A percentile compares a stretch with the other conserved stretches of the same genome.
These are phyloP conservation scores for Trichoderma asperellum DNA, from an alignment of 2,329 filamentous ascomycete species.

Conservation along the genomic window DNA sequence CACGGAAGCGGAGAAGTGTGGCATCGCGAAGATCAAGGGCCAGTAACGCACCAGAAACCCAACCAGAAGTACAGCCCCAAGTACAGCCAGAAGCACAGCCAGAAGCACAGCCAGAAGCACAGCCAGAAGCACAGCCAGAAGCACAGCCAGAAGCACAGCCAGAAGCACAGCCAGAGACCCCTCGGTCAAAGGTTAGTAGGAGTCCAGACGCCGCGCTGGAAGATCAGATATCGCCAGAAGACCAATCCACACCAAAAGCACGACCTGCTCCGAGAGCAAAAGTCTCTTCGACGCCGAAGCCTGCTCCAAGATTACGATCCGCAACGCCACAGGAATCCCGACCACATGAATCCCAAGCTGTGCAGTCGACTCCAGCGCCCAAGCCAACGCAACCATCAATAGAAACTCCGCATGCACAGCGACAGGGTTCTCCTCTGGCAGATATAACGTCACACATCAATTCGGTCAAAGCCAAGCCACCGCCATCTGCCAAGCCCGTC, in stretches of 20 bases:
- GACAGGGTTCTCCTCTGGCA: constrained; percentile 62
- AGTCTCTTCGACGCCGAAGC: neutral
- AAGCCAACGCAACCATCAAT: neutral
- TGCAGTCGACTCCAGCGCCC: neutral
- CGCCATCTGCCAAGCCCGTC: constrained; percentile 66
- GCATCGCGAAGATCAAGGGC: constrained; percentile 48
- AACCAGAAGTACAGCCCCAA: neutral
- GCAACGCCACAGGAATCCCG: neutral
- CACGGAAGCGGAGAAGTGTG: constrained; percentile 70
- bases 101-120: neutral
- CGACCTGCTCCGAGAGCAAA: neutral
- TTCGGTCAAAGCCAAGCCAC: constrained; percentile 37
- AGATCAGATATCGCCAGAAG: constrained; percentile 1
- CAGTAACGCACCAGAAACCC: constrained; percentile 9
- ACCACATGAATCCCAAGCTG: neutral
- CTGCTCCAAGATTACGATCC: constrained; percentile 53
- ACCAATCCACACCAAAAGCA: constrained; percentile 13
- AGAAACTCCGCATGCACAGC: constrained; percentile 50
- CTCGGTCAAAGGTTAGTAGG: neutral
- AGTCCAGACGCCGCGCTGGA: neutral
- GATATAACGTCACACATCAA: constrained; percentile 77
- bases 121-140: neutral
- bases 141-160: neutral
- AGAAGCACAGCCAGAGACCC: neutral
- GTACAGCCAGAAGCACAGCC: neutral